Evolutionary conservation across 2,329 filamentous ascomycete genomes (phyloP).

Genomic region (Cladorrhinum sp.): DNA sequence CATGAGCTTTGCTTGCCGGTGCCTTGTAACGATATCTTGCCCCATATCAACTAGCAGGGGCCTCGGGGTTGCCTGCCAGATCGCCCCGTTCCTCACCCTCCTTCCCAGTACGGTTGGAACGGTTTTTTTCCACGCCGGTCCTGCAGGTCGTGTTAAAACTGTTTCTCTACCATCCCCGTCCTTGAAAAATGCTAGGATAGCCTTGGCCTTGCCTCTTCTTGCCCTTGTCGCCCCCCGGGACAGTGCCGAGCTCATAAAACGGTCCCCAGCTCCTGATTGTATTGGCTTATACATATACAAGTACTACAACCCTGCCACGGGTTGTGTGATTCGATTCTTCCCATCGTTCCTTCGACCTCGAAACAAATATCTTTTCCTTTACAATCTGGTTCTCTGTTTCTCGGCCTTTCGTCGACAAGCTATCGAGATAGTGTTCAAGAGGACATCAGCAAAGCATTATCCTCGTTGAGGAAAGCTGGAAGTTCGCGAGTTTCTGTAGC

Average conservation of each 20-base stretch:
- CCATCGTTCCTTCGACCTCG: conserved; percentile 30
- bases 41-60: conserved; percentile 28
- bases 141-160: conserved; percentile 35
- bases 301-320: conserved; percentile 40
- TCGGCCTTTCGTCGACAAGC: not conserved
- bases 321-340: conserved; percentile 28
- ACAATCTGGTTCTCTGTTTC: not conserved
- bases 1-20: conserved; percentile 12
- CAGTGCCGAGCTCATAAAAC: conserved; percentile 50
- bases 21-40: conserved; percentile 20
- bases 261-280: conserved; percentile 48
- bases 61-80: conserved; percentile 34
- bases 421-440: not conserved
- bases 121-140: conserved; percentile 36
- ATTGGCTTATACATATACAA: conserved; percentile 43
- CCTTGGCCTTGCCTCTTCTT: conserved; percentile 29
- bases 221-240: conserved; percentile 41
- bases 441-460: not conserved
- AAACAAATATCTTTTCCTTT: conserved; percentile 12
- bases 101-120: conserved; percentile 50
- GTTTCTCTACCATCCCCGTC: conserved; percentile 24
- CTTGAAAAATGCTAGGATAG: conserved; percentile 28
- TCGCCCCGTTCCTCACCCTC: conserved; percentile 41
- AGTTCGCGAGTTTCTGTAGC: conserved; percentile 14
- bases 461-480: not conserved